Percentiles rank a stretch among this genome's conserved stretches.
phyloP scores from a whole-genome alignment of 73 alveolate genomes.

The Uronychia setigera region DNA sequence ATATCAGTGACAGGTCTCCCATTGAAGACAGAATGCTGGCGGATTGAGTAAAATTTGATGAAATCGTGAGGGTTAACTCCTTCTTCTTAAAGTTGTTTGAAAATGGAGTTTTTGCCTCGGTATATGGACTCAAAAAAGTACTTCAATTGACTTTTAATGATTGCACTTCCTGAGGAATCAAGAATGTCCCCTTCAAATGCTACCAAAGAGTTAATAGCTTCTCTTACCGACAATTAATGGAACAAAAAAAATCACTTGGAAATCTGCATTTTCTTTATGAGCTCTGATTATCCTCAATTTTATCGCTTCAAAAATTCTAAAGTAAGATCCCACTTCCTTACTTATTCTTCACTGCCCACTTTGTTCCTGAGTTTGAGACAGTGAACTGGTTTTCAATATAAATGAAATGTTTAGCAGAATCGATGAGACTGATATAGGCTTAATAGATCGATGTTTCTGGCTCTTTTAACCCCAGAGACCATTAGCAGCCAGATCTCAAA shows the following conservation, averaged over 20 bases:
- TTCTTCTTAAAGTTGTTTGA: slow-evolving; percentile 70
- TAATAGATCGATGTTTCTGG: slow-evolving; percentile 86
- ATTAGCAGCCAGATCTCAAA: slow-evolving; percentile 85
- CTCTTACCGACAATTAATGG: background rate
- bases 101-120: slow-evolving; percentile 77
- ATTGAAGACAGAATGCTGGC: slow-evolving; percentile 79
- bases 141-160: slow-evolving; percentile 77
- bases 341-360: slow-evolving; percentile 76
- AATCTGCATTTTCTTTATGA: slow-evolving; percentile 65
- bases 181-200: slow-evolving; percentile 96
- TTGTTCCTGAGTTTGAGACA: slow-evolving; percentile 37
- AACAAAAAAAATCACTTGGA: slow-evolving; percentile 82
- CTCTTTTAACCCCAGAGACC: slow-evolving; percentile 92
- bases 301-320: slow-evolving; percentile 77
- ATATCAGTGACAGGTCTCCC: slow-evolving; percentile 89
- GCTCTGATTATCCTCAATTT: slow-evolving; percentile 85
- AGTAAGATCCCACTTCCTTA: no score
- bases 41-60: slow-evolving; percentile 84
- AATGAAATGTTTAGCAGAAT: slow-evolving; percentile 84
- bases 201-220: slow-evolving; percentile 90
- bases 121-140: slow-evolving; percentile 80
- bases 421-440: slow-evolving; percentile 85
- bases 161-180: slow-evolving; percentile 54
- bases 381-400: slow-evolving; percentile 98
- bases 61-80: slow-evolving; percentile 85